Base-by-base conservation (phyloP, 306 rosid species). In the Datisca glomerata region DNA sequence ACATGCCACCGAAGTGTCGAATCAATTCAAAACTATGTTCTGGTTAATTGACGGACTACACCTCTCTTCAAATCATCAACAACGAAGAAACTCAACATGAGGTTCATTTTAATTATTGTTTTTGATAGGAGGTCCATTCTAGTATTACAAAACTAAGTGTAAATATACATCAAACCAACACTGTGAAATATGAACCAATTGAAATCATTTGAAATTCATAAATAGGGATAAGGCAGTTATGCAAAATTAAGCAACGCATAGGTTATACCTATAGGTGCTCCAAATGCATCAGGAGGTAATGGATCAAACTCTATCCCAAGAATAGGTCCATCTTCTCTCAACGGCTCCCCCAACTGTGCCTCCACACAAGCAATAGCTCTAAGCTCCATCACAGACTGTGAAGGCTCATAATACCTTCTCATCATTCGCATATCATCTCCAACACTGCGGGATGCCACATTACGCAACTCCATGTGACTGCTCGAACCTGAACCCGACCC, bases 241-340 rank as follows among this genome's bases (percentile, higher is more conserved):
- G n/a, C 12, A 20, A 18, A 23, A 47, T 12, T 18, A 29, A 47
- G 20, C 44, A 47, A 18, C 35, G 43, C 41, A 45, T 17, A 15
- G 22, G 41, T 19, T 27, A 41, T 70, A 84, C 98, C 93, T 65
- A 91, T 27, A 18, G 91, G 93, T 51, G 93, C 92, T 28, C 98
- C 96, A 3, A 91, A 91, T 7, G 98, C 98, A 78, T 85, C 98
- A 0, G 98, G 98, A 2, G 98, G 96, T 70, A 91, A 62, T 4
- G 75, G 64, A 71, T 91, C 98, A 53, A 91, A 91, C 72, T 91
- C 98, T 21, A 78, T 55, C 48, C 98, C 98, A 15, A 91, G 73
- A 57, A 78, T 51, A 3, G 98, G 98, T 13, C 94, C 98, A 40
- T 91, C 93, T 14, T 84, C 96, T 71, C 93, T 78, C 60, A 91